These are phyloP conservation scores for Bipolaris oryzae DNA, from an alignment of 2,329 filamentous ascomycete species.

Conservation along the genomic window DNA sequence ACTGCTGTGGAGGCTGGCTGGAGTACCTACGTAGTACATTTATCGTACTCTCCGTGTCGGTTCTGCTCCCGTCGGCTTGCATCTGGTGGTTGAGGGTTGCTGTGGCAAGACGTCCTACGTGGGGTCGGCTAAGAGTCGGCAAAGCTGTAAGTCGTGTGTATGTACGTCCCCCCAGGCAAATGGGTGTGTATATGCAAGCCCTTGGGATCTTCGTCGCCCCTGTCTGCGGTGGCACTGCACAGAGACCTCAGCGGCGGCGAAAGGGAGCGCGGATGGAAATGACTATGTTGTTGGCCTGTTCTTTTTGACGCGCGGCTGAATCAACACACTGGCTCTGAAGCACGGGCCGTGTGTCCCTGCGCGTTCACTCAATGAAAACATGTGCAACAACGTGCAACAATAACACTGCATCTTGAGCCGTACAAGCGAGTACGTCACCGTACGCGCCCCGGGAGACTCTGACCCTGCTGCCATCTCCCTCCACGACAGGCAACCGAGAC, in stretches of 20 bases:
- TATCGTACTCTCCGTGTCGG: slow-evolving; percentile 1
- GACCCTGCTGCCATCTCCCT: background rate
- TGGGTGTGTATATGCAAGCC: background rate
- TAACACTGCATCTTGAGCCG: slow-evolving; percentile 4
- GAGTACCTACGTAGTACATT: slow-evolving; percentile 4
- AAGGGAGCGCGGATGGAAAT: background rate
- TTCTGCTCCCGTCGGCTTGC: slow-evolving; percentile 6
- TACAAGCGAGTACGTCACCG: slow-evolving; percentile 9
- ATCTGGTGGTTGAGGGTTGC: slow-evolving; percentile 4
- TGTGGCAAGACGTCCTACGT: background rate
- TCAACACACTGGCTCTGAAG: background rate
- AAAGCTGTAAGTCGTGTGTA: background rate
- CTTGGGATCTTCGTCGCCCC: background rate
- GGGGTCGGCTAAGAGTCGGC: slow-evolving; percentile 8
- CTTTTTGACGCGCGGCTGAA: slow-evolving; percentile 2
- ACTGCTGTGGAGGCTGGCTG: background rate
- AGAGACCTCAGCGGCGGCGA: slow-evolving; percentile 2
- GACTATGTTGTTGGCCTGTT: background rate
- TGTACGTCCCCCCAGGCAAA: background rate
- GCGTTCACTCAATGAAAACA: slow-evolving; percentile 1
- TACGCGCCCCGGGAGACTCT: background rate
- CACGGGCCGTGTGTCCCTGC: slow-evolving; percentile 1
- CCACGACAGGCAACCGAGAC: background rate
- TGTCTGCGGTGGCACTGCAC: background rate
- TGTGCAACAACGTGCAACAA: slow-evolving; percentile 6